phyloP scores from a whole-genome alignment of 2,329 filamentous ascomycete genomes.

The Aspergillus cejpii region DNA sequence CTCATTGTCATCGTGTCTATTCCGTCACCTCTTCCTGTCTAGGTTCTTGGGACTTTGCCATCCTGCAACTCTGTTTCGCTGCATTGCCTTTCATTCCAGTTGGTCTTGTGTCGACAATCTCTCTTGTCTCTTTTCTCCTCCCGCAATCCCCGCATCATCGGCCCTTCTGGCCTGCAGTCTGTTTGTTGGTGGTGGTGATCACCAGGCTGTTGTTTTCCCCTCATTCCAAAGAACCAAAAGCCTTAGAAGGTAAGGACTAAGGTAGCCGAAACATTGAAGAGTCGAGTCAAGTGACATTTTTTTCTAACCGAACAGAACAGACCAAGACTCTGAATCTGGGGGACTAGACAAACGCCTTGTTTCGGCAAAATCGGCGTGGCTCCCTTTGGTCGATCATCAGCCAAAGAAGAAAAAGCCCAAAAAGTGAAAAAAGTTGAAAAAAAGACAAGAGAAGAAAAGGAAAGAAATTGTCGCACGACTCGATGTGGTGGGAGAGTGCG shows the following conservation, averaged over 20 bases:
- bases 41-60: not conserved
- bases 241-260: not conserved
- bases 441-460: not conserved
- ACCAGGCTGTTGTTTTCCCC: constrained; percentile 4
- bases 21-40: constrained; percentile 2
- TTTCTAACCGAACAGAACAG: no score
- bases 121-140: not conserved
- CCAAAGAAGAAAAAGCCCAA: constrained; percentile 13
- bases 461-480: not conserved
- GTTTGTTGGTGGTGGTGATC: constrained; percentile 8
- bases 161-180: constrained; percentile 14
- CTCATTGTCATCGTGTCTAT: constrained; percentile 14
- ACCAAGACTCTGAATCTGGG: no score
- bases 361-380: not conserved
- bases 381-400: constrained; percentile 23
- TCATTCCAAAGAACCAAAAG: not conserved
- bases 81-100: not conserved
- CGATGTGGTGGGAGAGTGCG: constrained; percentile 11
- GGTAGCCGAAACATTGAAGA: not conserved
- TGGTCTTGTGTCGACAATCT: not conserved
- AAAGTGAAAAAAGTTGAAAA: constrained; percentile 2
- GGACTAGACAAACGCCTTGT: no score
- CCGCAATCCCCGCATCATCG: constrained; percentile 10
- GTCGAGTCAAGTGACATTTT: no score
- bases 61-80: constrained; percentile 1